Conservation (phyloP, 176 grass and related monocot genomes). For the Saccharum spontaneum region DNA sequence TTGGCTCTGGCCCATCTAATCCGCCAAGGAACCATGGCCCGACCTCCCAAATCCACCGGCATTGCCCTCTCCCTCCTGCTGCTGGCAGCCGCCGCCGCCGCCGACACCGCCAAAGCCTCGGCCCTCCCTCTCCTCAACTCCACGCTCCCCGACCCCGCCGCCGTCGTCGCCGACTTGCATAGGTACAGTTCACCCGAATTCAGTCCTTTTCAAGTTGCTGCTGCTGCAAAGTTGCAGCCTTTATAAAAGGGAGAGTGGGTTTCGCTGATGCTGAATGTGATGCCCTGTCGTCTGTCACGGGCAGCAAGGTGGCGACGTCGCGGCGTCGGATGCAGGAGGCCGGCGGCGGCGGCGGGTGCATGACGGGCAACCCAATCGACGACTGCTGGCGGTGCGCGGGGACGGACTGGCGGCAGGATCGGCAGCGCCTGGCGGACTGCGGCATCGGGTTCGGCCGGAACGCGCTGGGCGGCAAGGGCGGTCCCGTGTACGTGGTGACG, state of each 20-base stretch:
- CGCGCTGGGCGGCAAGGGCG: slow-evolving; percentile 84
- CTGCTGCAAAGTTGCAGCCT: background rate
- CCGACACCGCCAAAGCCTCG: background rate
- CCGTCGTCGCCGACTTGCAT: slow-evolving; percentile 64
- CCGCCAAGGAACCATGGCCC: slow-evolving; percentile 32
- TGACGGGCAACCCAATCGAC: slow-evolving; percentile 86
- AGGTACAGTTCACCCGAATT: slow-evolving; percentile 28
- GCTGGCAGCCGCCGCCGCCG: slow-evolving; percentile 5
- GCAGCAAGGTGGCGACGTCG: slow-evolving; percentile 52
- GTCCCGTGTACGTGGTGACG: slow-evolving; percentile 73
- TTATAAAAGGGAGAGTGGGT: background rate
- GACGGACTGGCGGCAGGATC: slow-evolving; percentile 71
- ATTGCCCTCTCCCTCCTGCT: slow-evolving; percentile 24
- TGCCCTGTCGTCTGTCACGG: background rate
- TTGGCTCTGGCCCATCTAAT: slow-evolving; percentile 10
- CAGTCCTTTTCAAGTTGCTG: background rate
- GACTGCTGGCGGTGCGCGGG: slow-evolving; percentile 89
- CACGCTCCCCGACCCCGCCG: slow-evolving; percentile 48
- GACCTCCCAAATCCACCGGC: slow-evolving; percentile 18
- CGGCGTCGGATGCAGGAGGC: slow-evolving; percentile 51
- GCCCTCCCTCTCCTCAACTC: slow-evolving; percentile 35
- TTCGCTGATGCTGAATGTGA: background rate
- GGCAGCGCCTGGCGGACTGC: slow-evolving; percentile 81
- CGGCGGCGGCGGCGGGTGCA: slow-evolving; percentile 37
- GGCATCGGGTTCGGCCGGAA: slow-evolving; percentile 82